These are phyloP conservation scores for Penicillium ochrochloron DNA, from an alignment of 495 filamentous ascomycete genomes.

Conservation along the genomic window DNA sequence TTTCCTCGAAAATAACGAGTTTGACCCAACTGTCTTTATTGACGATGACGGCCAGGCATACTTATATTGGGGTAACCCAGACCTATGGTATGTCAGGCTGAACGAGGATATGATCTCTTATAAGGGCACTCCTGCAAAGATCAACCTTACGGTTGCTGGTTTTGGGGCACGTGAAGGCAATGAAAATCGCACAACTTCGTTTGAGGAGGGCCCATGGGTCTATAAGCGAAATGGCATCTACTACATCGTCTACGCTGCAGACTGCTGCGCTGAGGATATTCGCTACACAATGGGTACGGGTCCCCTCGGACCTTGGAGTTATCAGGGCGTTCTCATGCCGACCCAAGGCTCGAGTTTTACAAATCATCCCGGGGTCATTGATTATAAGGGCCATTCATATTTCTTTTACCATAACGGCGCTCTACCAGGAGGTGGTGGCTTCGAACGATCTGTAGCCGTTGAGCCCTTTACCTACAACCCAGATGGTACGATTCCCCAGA, in stretches of 20 bases:
- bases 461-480: conserved; percentile 33
- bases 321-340: conserved; percentile 34
- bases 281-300: conserved; percentile 31
- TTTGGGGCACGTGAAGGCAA: conserved; percentile 13
- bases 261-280: conserved; percentile 38
- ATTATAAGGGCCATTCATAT: conserved; percentile 35
- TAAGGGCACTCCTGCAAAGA: conserved; percentile 19
- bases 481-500: conserved; percentile 34
- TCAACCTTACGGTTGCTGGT: conserved; percentile 25
- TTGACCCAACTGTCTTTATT: conserved; percentile 37
- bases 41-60: conserved; percentile 32
- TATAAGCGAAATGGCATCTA: conserved; percentile 38
- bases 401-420: conserved; percentile 41
- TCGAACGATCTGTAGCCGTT: conserved; percentile 30
- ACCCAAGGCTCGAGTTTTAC: conserved; percentile 30
- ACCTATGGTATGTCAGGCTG: conserved; percentile 36
- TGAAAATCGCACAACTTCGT: conserved; percentile 18
- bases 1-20: conserved; percentile 31
- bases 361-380: conserved; percentile 36
- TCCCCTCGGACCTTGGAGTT: conserved; percentile 38
- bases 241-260: conserved; percentile 36
- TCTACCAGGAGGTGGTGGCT: conserved; percentile 33
- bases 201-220: conserved; percentile 39
- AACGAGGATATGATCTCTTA: conserved; percentile 41
- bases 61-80: conserved; percentile 32